Conservation (phyloP, 78 protist genomes). For the Anaeramoeba flamelloides region DNA sequence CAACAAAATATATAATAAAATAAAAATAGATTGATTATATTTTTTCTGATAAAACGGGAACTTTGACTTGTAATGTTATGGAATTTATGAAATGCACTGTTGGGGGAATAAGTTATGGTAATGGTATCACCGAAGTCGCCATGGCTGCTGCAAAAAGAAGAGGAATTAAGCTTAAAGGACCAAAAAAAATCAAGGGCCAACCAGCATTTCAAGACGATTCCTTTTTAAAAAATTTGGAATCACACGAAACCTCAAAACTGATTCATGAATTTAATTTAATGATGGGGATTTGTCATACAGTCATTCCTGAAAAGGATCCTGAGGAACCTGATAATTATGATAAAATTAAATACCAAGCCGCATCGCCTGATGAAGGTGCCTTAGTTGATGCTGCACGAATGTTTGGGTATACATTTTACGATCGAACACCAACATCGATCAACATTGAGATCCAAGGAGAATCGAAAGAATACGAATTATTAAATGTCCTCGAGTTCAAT, state of each 20-base stretch:
- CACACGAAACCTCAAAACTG: too few relatives aligned
- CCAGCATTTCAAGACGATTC: too few relatives aligned
- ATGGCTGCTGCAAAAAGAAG: too few relatives aligned
- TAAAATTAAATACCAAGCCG: slow-evolving; percentile 34
- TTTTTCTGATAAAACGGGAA: slow-evolving; percentile 93
- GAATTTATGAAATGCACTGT: slow-evolving; percentile 1
- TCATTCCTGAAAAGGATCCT: slow-evolving; percentile 42
- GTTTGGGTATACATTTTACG: slow-evolving; percentile 10
- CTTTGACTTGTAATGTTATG: slow-evolving; percentile 84
- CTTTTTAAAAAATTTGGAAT: too few relatives aligned
- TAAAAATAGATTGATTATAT: slow-evolving; percentile 40
- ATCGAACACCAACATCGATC: not conserved
- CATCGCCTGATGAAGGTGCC: slow-evolving; percentile 81
- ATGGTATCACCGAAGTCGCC: too few relatives aligned
- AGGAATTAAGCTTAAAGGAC: too few relatives aligned
- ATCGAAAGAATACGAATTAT: not conserved
- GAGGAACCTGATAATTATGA: slow-evolving; percentile 3
- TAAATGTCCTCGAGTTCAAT: not conserved
- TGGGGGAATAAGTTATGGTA: not conserved
- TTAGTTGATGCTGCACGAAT: slow-evolving; percentile 46
- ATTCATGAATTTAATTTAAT: too few relatives aligned
- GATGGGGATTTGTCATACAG: slow-evolving; percentile 58
- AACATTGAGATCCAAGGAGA: slow-evolving; percentile 27
- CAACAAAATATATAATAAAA: too few relatives aligned
- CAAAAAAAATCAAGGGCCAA: too few relatives aligned